phyloP scores from a whole-genome alignment of 495 filamentous ascomycete species.

The Thozetella sp. region DNA sequence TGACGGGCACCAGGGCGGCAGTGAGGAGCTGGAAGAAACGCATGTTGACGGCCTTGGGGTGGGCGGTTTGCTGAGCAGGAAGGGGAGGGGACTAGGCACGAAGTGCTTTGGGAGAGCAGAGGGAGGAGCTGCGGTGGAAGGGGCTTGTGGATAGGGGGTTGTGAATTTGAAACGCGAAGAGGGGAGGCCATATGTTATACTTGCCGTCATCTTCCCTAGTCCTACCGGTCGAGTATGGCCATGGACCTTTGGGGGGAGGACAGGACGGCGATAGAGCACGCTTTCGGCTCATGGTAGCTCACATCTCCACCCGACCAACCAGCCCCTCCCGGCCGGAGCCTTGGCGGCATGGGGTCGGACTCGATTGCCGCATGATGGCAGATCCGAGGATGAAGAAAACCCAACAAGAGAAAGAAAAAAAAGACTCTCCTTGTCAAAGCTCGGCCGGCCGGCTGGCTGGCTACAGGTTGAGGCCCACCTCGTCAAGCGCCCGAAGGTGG shows the following conservation, averaged over 20 bases:
- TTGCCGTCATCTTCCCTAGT: not conserved
- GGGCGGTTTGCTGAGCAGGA: not conserved
- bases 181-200: not conserved
- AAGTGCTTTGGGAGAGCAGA: not conserved
- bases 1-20: not conserved
- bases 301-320: not conserved
- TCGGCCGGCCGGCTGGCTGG: no score
- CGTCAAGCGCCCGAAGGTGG: not conserved
- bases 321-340: not conserved
- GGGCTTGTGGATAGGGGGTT: not conserved
- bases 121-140: not conserved
- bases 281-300: not conserved
- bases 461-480: not conserved
- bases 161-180: not conserved
- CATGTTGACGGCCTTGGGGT: not conserved
- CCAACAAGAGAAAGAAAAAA: no score
- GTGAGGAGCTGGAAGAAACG: conserved; percentile 1
- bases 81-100: not conserved
- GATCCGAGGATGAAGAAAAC: not conserved
- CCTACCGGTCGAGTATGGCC: not conserved
- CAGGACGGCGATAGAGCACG: not conserved
- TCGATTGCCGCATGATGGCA: not conserved
- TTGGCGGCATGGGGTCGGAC: not conserved
- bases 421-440: no score
- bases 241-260: not conserved